Evolutionary conservation across 2,329 filamentous ascomycete genomes (phyloP), one percentile per base, ranked within the genome.

Genomic region (Fusarium xyrophilum): DNA sequence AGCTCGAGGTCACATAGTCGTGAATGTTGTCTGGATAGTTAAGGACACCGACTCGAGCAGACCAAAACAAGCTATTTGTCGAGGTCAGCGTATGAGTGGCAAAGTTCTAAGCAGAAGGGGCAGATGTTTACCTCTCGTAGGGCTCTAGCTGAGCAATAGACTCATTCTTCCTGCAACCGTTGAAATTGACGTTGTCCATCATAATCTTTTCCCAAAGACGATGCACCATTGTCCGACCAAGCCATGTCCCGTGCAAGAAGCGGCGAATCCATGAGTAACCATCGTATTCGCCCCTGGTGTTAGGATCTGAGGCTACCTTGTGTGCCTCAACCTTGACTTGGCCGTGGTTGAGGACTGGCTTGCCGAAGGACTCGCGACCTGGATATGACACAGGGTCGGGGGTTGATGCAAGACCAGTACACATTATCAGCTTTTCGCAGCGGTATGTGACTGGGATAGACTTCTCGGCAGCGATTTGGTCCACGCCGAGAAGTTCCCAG

Each of bases 401-500:
- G 4, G 44, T 48, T 0, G 44, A 48, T 2, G 44, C 44, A 33
- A 48, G 44, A 0, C 44, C 44, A 12, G 44, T 48, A 7, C 44
- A 48, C 28, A 48, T 48, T 7, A 48, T 48, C 1, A 48, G 44
- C 4, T 48, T 48, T 0, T 33, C 44, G 15, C 44, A 48, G 15
- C 44, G 15, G 14, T 33, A 48, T 14, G 21, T 14, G 7, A 48
- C 8, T 0, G 9, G 21, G 4, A 25, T 0, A 3, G 8, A 15
- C 14, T 33, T 23, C 11, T 30, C n/a, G 13, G 7, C 10, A 6
- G 10, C 7, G 2, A 11, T 5, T 9, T 0, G 3, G 2, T 33
- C 21, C 2, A 25, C 28, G 2, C 44, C 28, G 1, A 23, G 3
- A 5, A 48, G 44, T 3, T 25, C 44, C 28, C 28, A 48, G 28